phyloP scores from a whole-genome alignment of 305 asterid genomes.

The Nicotiana rustica region DNA sequence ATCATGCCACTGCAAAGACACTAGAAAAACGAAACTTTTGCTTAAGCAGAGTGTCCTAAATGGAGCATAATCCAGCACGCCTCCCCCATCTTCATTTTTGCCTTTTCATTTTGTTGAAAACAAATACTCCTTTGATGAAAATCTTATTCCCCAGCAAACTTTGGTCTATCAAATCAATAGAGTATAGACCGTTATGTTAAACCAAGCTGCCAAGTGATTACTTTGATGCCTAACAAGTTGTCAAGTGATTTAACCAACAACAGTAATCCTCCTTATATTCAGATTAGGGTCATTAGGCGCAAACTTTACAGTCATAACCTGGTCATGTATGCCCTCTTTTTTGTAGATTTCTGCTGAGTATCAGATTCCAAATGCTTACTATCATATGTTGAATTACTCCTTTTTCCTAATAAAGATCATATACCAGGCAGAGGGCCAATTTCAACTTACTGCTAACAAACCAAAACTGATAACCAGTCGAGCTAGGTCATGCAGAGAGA shows the following conservation, averaged over 20 bases:
- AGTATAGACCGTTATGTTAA: slow-evolving; percentile 4
- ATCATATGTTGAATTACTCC: neutral
- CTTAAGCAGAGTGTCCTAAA: neutral
- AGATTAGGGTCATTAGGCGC: neutral
- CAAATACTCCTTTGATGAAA: neutral
- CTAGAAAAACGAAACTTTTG: neutral
- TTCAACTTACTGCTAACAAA: neutral
- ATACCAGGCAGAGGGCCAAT: neutral
- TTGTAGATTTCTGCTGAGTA: neutral
- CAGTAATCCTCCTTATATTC: neutral
- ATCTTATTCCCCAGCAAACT: neutral
- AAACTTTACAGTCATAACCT: neutral
- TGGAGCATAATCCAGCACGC: neutral
- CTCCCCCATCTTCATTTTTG: neutral
- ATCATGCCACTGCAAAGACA: neutral
- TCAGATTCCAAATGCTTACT: neutral
- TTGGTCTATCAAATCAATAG: slow-evolving; percentile 5
- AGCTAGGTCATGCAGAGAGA: slow-evolving; percentile 14
- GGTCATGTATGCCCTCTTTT: slow-evolving; percentile 26
- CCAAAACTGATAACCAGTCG: neutral
- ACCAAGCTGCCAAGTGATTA: neutral
- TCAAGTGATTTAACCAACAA: neutral
- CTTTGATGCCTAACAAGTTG: neutral
- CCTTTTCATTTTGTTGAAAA: neutral
- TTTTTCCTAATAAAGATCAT: neutral